Evolutionary conservation across 441 rosid species (phyloP).

Genomic region (Mallotus japonicus): DNA sequence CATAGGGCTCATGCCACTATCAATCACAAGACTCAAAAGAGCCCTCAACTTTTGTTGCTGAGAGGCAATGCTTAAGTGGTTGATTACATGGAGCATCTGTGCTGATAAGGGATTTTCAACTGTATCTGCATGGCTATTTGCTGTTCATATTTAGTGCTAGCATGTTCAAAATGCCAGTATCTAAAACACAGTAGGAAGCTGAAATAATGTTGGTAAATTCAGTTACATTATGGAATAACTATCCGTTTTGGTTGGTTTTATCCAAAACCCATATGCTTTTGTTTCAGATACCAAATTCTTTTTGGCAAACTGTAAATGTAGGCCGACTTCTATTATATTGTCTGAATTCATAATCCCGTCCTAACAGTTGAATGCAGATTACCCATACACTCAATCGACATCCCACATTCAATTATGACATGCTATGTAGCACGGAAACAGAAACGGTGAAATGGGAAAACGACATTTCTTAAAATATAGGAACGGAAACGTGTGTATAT

Average conservation of each 20-base stretch:
- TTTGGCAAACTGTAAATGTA: neutral
- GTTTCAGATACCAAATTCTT: neutral
- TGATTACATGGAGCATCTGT: neutral
- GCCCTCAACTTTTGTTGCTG: neutral
- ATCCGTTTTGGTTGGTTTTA: no score
- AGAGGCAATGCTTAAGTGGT: neutral
- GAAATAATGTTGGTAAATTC: neutral
- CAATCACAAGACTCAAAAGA: neutral
- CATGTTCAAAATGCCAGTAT: neutral
- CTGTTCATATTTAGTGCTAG: neutral
- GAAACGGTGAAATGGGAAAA: no score
- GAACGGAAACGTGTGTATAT: no score
- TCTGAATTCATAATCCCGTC: neutral
- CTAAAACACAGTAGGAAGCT: conserved; percentile 6
- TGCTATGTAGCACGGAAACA: neutral
- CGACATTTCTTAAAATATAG: no score
- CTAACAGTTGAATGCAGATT: neutral
- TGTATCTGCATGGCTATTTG: neutral
- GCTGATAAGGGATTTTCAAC: neutral
- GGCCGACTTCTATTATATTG: neutral
- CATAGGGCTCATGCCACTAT: neutral
- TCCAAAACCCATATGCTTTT: neutral
- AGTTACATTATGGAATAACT: neutral
- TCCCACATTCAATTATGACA: neutral
- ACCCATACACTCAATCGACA: neutral